Evolutionary conservation across 2,329 filamentous ascomycete species (phyloP), one percentile per base, ranked within the genome.

Genomic region (Penicillium rolfsii): DNA sequence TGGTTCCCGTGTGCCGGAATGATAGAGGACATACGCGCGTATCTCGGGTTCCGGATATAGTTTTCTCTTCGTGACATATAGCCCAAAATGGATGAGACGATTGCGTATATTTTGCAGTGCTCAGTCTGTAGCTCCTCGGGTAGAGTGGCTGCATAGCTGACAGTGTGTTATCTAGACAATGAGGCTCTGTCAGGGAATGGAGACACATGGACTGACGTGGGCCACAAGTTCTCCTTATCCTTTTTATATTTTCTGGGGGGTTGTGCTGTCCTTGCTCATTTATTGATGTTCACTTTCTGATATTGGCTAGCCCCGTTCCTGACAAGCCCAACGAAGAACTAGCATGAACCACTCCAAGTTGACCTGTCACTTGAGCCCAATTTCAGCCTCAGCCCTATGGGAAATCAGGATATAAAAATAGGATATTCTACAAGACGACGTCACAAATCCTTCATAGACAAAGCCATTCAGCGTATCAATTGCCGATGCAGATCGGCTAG

Each of bases 291-390:
- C 11, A 6, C 45, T 48, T 48, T 28, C 19, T 48, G 24, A 48
- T 48, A 48, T 50, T 35, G n/a, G 11, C 46, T 50, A 35, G 46
- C 28, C 28, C 46, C 26, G 46, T 50, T 50, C 46, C 46, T 33
- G 46, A 33, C 46, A 35, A 50, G 46, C 46, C n/a, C 28, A 40
- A 38, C 36, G 55, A 60, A 50, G 46, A 50, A 35, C 49, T 52
- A 52, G 33, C 33, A 36, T 52, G 22, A 36, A 26, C 50, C 24
- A 19, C 50, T 12, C 36, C 50, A 24, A 52, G 33, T 38, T 52
- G 50, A 52, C 35, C 50, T 52, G 53, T 55, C 53, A 49, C 14
- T 36, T 22, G 26, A 49, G 38, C 28, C 54, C 36, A 36, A 49
- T 30, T 22, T 48, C 43, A 57, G 43, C 43, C 54, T 36, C 41